phyloP scores from a whole-genome alignment of 2,329 filamentous ascomycete genomes.

The Bipolaris zeicola region DNA sequence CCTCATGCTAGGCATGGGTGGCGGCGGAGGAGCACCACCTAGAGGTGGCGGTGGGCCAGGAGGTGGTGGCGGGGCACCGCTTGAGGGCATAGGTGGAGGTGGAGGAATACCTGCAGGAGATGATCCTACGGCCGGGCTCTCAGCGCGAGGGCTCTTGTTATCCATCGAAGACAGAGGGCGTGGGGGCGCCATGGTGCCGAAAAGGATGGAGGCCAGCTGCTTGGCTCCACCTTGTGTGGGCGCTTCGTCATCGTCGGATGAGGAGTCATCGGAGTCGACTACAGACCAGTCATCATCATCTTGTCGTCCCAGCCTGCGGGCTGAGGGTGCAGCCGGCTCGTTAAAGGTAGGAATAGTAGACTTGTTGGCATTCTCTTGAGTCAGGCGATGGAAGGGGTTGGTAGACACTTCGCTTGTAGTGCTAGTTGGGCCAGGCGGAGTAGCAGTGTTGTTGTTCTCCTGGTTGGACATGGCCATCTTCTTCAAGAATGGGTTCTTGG shows the following conservation, averaged over 20 bases:
- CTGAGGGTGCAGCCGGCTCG: slow-evolving; percentile 56
- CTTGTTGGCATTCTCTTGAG: slow-evolving; percentile 64
- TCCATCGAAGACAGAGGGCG: slow-evolving; percentile 84
- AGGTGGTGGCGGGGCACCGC: slow-evolving; percentile 52
- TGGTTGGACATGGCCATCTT: slow-evolving; percentile 77
- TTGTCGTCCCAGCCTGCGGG: slow-evolving; percentile 62
- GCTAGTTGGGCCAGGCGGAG: slow-evolving; percentile 49
- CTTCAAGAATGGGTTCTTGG: slow-evolving; percentile 93
- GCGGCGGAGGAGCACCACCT: slow-evolving; percentile 42
- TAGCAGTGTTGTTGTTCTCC: slow-evolving; percentile 51
- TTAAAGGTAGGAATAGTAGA: slow-evolving; percentile 48
- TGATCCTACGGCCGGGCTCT: slow-evolving; percentile 51
- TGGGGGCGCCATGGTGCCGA: slow-evolving; percentile 95
- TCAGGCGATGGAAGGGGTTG: slow-evolving; percentile 92
- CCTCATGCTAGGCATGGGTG: slow-evolving; percentile 53
- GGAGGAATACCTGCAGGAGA: slow-evolving; percentile 54
- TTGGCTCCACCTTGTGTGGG: slow-evolving; percentile 84
- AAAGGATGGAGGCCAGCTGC: slow-evolving; percentile 90
- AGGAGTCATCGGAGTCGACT: slow-evolving; percentile 77
- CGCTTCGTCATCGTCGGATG: slow-evolving; percentile 71
- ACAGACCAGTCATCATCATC: slow-evolving; percentile 81
- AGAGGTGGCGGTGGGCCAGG: slow-evolving; percentile 57
- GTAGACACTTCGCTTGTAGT: slow-evolving; percentile 64
- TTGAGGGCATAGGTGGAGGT: slow-evolving; percentile 57
- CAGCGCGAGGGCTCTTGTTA: slow-evolving; percentile 61